Evolutionary conservation across 202 grass and related monocot species (phyloP), one percentile per base, ranked within the genome.

Genomic region (Miscanthus sacchariflorus): DNA sequence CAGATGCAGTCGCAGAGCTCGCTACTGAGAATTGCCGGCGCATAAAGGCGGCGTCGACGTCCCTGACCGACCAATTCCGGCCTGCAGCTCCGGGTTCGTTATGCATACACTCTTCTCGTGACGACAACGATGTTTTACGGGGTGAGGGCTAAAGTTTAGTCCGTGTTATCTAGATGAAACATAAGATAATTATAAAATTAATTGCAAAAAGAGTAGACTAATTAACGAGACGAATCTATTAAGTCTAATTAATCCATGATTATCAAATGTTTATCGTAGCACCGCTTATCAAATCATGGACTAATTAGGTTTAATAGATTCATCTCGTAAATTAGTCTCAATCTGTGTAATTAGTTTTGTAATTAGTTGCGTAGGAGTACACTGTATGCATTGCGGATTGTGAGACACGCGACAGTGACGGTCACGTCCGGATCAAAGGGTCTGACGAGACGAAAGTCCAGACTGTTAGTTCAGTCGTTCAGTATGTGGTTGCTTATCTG

Each of bases 371-470:
- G 5, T 36, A 36, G 35, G 35, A 36, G 35, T 36, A 36, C 35
- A 36, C 35, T 38, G 36, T 38, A 38, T 38, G 36, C 4, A 38
- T 38, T 18, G 30, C 8, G 25, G 83, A 81, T 71, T 7, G 48
- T 25, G 71, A 24, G 44, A 74, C 28, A 67, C 82, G 52, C 46
- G 68, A 80, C 81, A 67, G 58, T 19, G 77, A 85, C 67, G 38
- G 42, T 27, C 52, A 83, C 77, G 79, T 70, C 61, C 19, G 44
- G 52, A 70, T 83, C 77, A 21, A 68, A 38, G 14, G 68, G 1
- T 59, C 35, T 0, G 24, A 59, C 58, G 67, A 73, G 5, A 74
- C 40, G 5, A 13, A 65, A 80, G 23, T 24, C 42, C 38, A 61
- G 25, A 9, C 10, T 9, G 39, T 49, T 76, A 27, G 19, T 75